These are phyloP conservation scores for Fusarium illudens DNA, from an alignment of 2,329 filamentous ascomycete genomes.

Conservation along the genomic window DNA sequence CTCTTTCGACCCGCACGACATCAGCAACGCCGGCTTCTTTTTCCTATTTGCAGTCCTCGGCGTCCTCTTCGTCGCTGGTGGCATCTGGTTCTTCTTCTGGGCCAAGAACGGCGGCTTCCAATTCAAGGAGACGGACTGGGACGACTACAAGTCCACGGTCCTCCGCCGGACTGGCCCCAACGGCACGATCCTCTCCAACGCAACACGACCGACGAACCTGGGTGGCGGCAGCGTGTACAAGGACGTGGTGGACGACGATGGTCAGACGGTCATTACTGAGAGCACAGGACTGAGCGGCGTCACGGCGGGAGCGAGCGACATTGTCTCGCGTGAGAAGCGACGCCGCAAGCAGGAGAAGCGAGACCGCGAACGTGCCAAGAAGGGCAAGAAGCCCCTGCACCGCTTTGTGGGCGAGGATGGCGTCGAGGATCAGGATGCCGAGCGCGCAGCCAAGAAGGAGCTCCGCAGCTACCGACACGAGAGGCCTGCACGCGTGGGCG, in stretches of 20 bases:
- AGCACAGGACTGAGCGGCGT: conserved; percentile 61
- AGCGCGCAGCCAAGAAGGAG: conserved; percentile 70
- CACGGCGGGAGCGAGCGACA: conserved; percentile 65
- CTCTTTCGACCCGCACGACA: conserved; percentile 61
- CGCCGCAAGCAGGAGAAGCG: conserved; percentile 62
- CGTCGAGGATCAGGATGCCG: conserved; percentile 69
- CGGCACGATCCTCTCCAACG: conserved; percentile 83
- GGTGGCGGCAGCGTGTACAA: conserved; percentile 89
- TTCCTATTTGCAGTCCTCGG: conserved; percentile 87
- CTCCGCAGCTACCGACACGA: conserved; percentile 87
- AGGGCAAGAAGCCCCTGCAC: conserved; percentile 54
- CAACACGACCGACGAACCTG: conserved; percentile 81
- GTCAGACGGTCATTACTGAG: conserved; percentile 56
- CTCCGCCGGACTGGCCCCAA: conserved; percentile 88
- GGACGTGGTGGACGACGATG: conserved; percentile 67
- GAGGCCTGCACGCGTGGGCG: conserved; percentile 85
- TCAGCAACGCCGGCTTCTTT: conserved; percentile 78
- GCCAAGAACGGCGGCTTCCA: conserved; percentile 95
- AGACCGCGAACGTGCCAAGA: conserved; percentile 50
- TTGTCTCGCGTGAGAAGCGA: conserved; percentile 63
- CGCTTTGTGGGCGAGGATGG: conserved; percentile 66
- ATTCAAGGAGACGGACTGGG: conserved; percentile 89
- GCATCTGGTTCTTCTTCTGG: conserved; percentile 99
- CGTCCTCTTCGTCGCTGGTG: conserved; percentile 74
- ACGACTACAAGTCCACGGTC: conserved; percentile 97